Conservation (phyloP, 2,329 filamentous ascomycete genomes). For the Nigrospora osmanthi region DNA sequence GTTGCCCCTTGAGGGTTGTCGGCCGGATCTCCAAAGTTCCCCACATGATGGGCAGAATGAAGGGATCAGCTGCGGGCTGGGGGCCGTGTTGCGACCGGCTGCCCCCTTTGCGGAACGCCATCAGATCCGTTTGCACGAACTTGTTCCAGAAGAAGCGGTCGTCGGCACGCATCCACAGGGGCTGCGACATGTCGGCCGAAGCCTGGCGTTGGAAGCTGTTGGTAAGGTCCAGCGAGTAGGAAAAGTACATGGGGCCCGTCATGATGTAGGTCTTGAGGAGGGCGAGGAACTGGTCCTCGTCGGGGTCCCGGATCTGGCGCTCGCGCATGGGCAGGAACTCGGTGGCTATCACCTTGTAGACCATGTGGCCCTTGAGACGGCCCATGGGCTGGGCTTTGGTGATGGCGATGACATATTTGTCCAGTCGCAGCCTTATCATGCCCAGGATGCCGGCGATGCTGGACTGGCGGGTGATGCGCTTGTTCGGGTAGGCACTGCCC, state of each 20-base stretch:
- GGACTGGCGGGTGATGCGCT: conserved; percentile 66
- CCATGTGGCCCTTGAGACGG: conserved; percentile 87
- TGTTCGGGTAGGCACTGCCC: conserved; percentile 65
- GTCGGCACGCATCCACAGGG: conserved; percentile 87
- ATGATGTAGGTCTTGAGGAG: conserved; percentile 77
- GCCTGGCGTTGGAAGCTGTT: conserved; percentile 95
- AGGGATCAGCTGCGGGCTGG: conserved; percentile 77
- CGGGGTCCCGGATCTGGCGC: conserved; percentile 80
- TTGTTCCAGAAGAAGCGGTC: conserved; percentile 99
- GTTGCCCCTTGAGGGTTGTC: conserved; percentile 76
- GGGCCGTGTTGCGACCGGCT: conserved; percentile 57
- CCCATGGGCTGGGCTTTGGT: conserved; percentile 90
- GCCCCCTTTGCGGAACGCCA: conserved; percentile 69
- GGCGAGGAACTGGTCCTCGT: conserved; percentile 85
- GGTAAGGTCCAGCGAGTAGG: conserved; percentile 92
- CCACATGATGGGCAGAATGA: conserved; percentile 91
- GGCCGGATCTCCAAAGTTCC: conserved; percentile 90
- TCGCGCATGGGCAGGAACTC: conserved; percentile 93
- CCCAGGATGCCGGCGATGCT: conserved; percentile 94
- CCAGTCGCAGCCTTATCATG: conserved; percentile 83
- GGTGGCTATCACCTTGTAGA: conserved; percentile 86
- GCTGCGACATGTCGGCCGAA: conserved; percentile 60
- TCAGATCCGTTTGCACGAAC: conserved; percentile 84
- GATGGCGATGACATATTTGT: conserved; percentile 96
- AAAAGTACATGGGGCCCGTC: conserved; percentile 91